Base-by-base conservation (phyloP, 495 filamentous ascomycete species). In the Polyplosphaeria fusca region DNA sequence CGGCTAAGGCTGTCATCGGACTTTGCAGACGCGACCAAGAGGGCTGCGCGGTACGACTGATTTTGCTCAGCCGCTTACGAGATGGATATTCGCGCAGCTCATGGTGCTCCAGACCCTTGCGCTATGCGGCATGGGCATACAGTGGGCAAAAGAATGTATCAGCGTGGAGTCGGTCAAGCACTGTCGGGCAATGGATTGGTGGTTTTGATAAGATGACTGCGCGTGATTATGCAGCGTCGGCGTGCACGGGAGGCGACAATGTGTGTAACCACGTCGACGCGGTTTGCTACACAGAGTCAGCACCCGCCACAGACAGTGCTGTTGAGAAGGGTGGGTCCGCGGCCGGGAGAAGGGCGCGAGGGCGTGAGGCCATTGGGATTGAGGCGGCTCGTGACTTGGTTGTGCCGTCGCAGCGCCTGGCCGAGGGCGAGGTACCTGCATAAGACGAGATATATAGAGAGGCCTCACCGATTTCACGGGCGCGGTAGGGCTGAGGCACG, bases 401-500 rank as follows among this genome's bases (percentile, higher is more conserved):
- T 52, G 46, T 45, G 35, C 20, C 5, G 41, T 47, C 7, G 26
- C 16, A 28, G 38, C 46, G 37, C 5, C 28, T 13, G 22, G 44
- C 32, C 9, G 14, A 41, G 44, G 22, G 23, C 19, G 45, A 57
- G 32, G 53, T 57, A 48, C 53, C 53, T 57, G 53, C 53, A 57
- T 57, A 20, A 42, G 19, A 3, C 25, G 35, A 22, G 35, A 42
- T 5, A 20, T 42, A 42, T 46, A 52, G 40, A 59, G 30, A 41
- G 45, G 23, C 42, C 19, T 45, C 20, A 24, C 38, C 19, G 53
- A 43, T 41, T 53, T 42, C 41, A 52, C 18, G 40, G 55, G 51
- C 16, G 39, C 24, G 12, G 58, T 61, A 60, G 56, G 56, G 56
- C 56, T 60, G 47, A 47, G 24, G 27, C 22, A 37, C 11, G 12